Conservation (phyloP, 78 protist species). For the Fonticula alba region DNA sequence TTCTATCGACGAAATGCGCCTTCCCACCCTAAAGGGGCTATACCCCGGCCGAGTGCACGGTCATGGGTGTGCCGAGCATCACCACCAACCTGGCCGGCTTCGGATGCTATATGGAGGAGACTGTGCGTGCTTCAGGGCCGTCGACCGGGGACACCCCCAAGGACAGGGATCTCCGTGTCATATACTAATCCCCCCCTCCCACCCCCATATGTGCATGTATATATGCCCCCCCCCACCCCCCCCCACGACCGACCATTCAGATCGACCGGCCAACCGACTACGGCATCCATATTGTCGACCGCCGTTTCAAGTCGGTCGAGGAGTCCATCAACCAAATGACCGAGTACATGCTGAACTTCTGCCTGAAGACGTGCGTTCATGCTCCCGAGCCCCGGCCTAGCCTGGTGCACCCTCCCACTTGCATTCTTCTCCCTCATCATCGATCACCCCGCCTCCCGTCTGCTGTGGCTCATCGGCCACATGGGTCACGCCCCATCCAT, state of each 20-base stretch:
- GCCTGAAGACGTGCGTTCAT: slow-evolving; percentile 4
- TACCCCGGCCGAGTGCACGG: slow-evolving; percentile 55
- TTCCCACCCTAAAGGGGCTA: no score
- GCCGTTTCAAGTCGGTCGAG: slow-evolving; percentile 30
- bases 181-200: not conserved
- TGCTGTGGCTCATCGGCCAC: no score
- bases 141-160: slow-evolving; percentile 14
- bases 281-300: slow-evolving; percentile 52
- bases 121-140: slow-evolving; percentile 13
- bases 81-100: slow-evolving; percentile 61
- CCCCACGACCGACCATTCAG: not conserved
- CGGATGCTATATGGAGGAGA: slow-evolving; percentile 35
- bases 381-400: slow-evolving; percentile 21
- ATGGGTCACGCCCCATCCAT: no score
- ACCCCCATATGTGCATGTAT: not conserved
- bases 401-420: not conserved
- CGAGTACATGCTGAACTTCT: slow-evolving; percentile 28
- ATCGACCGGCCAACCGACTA: slow-evolving; percentile 13
- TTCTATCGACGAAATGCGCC: no score
- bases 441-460: no score
- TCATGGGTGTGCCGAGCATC: slow-evolving; percentile 51
- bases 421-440: not conserved
- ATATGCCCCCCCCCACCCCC: not conserved
- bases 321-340: slow-evolving; percentile 49
- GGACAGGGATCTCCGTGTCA: not conserved